These are phyloP conservation scores for Rhodotorula taiwanensis DNA, from an alignment of 768 basidiomycete genomes.

Conservation along the genomic window DNA sequence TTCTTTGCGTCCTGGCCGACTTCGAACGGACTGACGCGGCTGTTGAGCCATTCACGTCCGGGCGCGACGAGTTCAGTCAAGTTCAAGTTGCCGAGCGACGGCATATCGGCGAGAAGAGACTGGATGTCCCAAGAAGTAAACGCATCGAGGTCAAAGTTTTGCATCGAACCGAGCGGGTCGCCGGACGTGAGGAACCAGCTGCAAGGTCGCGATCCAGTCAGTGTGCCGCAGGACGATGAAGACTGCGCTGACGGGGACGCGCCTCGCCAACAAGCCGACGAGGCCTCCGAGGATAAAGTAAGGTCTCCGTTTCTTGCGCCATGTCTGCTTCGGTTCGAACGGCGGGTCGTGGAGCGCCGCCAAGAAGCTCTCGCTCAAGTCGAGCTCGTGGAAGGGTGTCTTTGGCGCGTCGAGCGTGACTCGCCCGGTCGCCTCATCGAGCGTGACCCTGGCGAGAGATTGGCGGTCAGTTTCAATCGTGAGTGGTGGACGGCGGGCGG, in stretches of 20 bases:
- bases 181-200: slow-evolving; percentile 35
- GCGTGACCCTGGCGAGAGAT: slow-evolving; percentile 2
- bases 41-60: slow-evolving; percentile 29
- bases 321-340: slow-evolving; percentile 22
- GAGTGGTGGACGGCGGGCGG: too few relatives aligned
- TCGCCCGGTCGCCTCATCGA: slow-evolving; percentile 23
- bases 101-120: slow-evolving; percentile 23
- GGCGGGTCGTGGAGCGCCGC: slow-evolving; percentile 19
- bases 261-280: slow-evolving; percentile 19
- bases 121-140: slow-evolving; percentile 30
- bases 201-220: too few relatives aligned
- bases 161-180: slow-evolving; percentile 23
- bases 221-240: background rate
- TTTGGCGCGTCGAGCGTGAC: slow-evolving; percentile 21
- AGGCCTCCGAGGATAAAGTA: slow-evolving; percentile 21
- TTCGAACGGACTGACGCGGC: slow-evolving; percentile 21
- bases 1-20: slow-evolving; percentile 34
- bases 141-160: slow-evolving; percentile 19
- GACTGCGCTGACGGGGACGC: background rate
- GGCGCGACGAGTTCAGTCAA: slow-evolving; percentile 22
- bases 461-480: background rate
- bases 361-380: slow-evolving; percentile 29
- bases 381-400: slow-evolving; percentile 35
- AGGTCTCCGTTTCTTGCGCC: background rate
- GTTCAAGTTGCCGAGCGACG: slow-evolving; percentile 20